Evolutionary conservation across 1,284 basidiomycete species (phyloP).

Genomic region (Irpex sp.): DNA sequence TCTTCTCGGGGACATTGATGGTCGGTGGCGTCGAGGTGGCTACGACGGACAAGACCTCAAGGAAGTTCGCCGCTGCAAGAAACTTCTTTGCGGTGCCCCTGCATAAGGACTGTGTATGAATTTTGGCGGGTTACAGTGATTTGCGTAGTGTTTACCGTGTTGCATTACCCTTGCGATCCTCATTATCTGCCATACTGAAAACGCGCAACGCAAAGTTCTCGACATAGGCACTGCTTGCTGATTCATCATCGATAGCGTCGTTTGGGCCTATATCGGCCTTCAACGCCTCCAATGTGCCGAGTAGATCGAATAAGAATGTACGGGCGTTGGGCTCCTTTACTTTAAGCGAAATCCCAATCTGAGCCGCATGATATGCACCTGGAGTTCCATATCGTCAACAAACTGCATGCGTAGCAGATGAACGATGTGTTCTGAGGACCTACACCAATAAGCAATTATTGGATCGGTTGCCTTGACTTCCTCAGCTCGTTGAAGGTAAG

Average conservation of each 20-base stretch:
- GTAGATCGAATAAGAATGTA: constrained; percentile 68
- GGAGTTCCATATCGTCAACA: constrained; percentile 6
- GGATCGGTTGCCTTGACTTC: constrained; percentile 83
- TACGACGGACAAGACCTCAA: constrained; percentile 72
- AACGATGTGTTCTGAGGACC: constrained; percentile 21
- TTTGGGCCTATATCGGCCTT: constrained; percentile 73
- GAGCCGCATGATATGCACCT: constrained; percentile 90
- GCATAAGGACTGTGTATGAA: not conserved
- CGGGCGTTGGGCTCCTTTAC: constrained; percentile 59
- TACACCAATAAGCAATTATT: constrained; percentile 93
- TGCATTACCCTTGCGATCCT: constrained; percentile 76
- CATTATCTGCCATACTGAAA: constrained; percentile 87
- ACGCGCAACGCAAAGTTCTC: constrained; percentile 93
- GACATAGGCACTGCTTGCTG: constrained; percentile 82
- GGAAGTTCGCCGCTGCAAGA: constrained; percentile 82
- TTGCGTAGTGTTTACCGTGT: constrained; percentile 51
- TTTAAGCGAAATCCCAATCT: constrained; percentile 77
- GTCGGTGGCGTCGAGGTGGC: constrained; percentile 27
- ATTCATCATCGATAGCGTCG: constrained; percentile 83
- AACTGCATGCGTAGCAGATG: not conserved
- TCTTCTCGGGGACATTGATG: constrained; percentile 49
- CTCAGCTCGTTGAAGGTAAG: constrained; percentile 87
- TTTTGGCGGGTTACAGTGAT: not conserved
- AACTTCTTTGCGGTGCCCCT: constrained; percentile 88
- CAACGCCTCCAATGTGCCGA: constrained; percentile 79